Percentiles rank a stretch among this genome's conserved stretches.
phyloP scores from a whole-genome alignment of 129 eudicot species.

The Pseudognaphalium luteoalbum region DNA sequence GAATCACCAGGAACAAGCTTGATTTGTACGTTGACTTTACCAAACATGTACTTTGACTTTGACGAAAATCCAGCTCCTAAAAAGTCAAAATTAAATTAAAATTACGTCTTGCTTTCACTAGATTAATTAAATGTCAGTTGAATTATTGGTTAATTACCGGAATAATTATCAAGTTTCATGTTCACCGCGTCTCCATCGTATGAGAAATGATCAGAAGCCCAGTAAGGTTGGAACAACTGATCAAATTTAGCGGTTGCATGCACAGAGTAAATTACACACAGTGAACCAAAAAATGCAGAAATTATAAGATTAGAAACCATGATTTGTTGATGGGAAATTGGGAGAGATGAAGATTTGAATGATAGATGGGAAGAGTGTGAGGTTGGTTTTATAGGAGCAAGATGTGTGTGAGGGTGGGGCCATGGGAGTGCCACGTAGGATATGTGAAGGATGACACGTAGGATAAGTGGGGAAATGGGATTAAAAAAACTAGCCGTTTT shows the following conservation, averaged over 20 bases:
- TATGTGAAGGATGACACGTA: constrained; percentile 2
- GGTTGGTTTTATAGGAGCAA: constrained; percentile 30
- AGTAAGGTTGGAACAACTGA: constrained; percentile 67
- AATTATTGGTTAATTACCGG: constrained; percentile 44
- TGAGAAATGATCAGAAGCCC: constrained; percentile 83
- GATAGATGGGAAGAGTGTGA: neutral
- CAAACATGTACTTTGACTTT: constrained; percentile 87
- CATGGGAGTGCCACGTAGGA: constrained; percentile 47
- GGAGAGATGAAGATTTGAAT: neutral
- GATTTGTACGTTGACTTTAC: constrained; percentile 80
- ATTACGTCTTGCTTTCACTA: too few species aligned
- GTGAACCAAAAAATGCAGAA: constrained; percentile 9
- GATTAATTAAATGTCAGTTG: too few species aligned
- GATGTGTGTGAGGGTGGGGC: constrained; percentile 12
- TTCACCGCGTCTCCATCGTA: constrained; percentile 71
- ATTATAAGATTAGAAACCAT: constrained; percentile 15
- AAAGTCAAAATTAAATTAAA: neutral
- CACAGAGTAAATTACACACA: constrained; percentile 1
- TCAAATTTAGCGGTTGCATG: constrained; percentile 59
- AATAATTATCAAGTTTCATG: constrained; percentile 83
- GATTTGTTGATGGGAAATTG: neutral
- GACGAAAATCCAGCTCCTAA: constrained; percentile 95
- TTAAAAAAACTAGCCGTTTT: constrained; percentile 55
- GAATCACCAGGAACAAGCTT: constrained; percentile 95
- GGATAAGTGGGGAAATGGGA: constrained; percentile 15